phyloP scores from a whole-genome alignment of 176 grass and related monocot genomes.

The Urochloa ruziziensis region DNA sequence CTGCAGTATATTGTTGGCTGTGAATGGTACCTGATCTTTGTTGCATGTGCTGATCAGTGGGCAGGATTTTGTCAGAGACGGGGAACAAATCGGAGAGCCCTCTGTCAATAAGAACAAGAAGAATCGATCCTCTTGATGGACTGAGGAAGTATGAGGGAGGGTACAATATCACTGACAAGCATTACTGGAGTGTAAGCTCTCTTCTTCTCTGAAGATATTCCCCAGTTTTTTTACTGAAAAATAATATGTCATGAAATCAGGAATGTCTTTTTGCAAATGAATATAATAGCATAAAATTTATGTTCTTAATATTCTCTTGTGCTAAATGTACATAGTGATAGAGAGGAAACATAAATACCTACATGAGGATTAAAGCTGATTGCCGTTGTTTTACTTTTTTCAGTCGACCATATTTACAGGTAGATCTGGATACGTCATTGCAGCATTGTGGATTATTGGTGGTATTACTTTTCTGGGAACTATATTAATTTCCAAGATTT shows the following conservation, averaged over 20 bases:
- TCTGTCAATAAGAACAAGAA: conserved; percentile 52
- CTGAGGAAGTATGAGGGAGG: conserved; percentile 79
- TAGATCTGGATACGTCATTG: conserved; percentile 73
- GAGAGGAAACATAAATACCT: background rate
- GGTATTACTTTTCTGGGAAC: conserved; percentile 36
- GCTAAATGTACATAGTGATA: background rate
- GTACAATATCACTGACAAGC: conserved; percentile 81
- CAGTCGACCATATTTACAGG: conserved; percentile 96
- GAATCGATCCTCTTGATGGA: conserved; percentile 68
- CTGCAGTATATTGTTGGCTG: conserved; percentile 18
- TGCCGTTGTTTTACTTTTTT: conserved; percentile 39
- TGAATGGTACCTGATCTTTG: conserved; percentile 10
- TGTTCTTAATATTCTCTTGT: background rate
- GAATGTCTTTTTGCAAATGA: background rate
- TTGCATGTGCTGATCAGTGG: conserved; percentile 21
- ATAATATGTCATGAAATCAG: background rate
- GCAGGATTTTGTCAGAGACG: conserved; percentile 29
- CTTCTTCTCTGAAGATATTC: conserved; percentile 19
- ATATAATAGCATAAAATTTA: background rate
- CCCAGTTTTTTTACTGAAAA: background rate
- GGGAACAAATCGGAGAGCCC: conserved; percentile 27
- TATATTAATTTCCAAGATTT: conserved; percentile 42
- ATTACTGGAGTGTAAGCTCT: conserved; percentile 96
- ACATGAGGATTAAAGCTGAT: conserved; percentile 4
- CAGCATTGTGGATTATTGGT: conserved; percentile 64